phyloP scores from a whole-genome alignment of 2,329 filamentous ascomycete species.

The Clonostachys rosea region DNA sequence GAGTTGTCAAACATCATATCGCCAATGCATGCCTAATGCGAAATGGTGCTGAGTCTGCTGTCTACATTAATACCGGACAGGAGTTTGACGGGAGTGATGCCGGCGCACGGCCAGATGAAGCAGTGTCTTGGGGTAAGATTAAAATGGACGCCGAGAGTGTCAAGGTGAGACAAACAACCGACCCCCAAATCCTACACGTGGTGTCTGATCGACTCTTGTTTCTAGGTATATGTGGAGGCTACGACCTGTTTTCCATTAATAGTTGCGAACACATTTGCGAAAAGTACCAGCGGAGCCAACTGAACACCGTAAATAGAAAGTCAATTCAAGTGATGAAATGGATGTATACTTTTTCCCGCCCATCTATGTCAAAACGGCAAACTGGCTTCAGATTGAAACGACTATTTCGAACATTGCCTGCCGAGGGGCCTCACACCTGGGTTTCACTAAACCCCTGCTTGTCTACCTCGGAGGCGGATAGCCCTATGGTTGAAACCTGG shows the following conservation, averaged over 20 bases:
- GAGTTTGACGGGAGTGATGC: conserved; percentile 98
- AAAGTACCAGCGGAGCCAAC: conserved; percentile 13
- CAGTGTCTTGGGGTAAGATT: conserved; percentile 98
- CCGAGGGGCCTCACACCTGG: too few relatives aligned
- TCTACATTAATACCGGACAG: conserved; percentile 96
- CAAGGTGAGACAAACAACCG: conserved; percentile 55
- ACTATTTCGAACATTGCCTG: too few relatives aligned
- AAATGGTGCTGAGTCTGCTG: conserved; percentile 93
- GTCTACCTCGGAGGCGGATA: too few relatives aligned
- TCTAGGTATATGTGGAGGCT: conserved; percentile 58
- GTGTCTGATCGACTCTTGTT: not conserved
- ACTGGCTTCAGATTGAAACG: too few relatives aligned
- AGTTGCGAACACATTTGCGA: conserved; percentile 63
- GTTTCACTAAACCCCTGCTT: too few relatives aligned
- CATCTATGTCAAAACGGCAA: too few relatives aligned
- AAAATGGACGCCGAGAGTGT: conserved; percentile 83
- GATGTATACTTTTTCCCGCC: too few relatives aligned
- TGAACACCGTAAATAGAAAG: too few relatives aligned
- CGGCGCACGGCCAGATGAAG: conserved; percentile 90
- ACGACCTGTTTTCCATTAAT: conserved; percentile 63
- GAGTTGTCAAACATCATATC: conserved; percentile 97
- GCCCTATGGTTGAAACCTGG: too few relatives aligned
- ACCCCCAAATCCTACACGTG: too few relatives aligned
- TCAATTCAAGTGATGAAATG: too few relatives aligned
- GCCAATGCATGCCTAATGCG: conserved; percentile 97